Conservation (phyloP, 495 filamentous ascomycete species). For the Hyaloscypha finlandica region DNA sequence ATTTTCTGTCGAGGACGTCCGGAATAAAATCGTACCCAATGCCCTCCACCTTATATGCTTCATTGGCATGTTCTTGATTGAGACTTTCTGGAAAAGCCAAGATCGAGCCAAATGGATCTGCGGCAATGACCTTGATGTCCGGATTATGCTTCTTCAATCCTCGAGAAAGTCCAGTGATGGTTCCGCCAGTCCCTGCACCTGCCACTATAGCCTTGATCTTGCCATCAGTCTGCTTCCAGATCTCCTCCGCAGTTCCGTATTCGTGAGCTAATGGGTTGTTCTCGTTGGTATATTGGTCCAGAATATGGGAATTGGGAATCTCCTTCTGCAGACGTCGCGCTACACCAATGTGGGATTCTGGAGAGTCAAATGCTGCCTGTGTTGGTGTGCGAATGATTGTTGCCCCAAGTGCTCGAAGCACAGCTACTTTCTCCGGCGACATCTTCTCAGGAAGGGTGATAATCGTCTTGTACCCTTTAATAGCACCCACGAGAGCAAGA, state of each 20-base stretch:
- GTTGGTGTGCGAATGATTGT: slow-evolving; percentile 98
- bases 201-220: slow-evolving; percentile 84
- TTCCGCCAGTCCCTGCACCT: slow-evolving; percentile 93
- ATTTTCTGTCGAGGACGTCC: slow-evolving; percentile 79
- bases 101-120: slow-evolving; percentile 88
- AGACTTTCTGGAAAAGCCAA: slow-evolving; percentile 76
- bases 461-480: slow-evolving; percentile 97
- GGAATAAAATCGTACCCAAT: slow-evolving; percentile 99
- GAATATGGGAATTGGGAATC: slow-evolving; percentile 92
- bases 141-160: slow-evolving; percentile 86
- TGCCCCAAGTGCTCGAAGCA: slow-evolving; percentile 88
- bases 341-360: slow-evolving; percentile 96
- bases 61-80: slow-evolving; percentile 77
- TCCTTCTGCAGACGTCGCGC: slow-evolving; percentile 88
- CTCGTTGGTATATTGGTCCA: slow-evolving; percentile 92
- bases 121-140: slow-evolving; percentile 81
- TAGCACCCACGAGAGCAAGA: slow-evolving; percentile 86
- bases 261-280: slow-evolving; percentile 96
- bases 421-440: slow-evolving; percentile 96
- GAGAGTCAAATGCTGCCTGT: slow-evolving; percentile 89
- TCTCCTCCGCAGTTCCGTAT: slow-evolving; percentile 91
- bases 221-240: slow-evolving; percentile 89
- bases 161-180: slow-evolving; percentile 85
- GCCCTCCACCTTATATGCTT: slow-evolving; percentile 95
- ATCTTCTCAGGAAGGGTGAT: slow-evolving; percentile 99